Conservation (phyloP, 1,139 yeast species). For the Yamadazyma trypodendri region DNA sequence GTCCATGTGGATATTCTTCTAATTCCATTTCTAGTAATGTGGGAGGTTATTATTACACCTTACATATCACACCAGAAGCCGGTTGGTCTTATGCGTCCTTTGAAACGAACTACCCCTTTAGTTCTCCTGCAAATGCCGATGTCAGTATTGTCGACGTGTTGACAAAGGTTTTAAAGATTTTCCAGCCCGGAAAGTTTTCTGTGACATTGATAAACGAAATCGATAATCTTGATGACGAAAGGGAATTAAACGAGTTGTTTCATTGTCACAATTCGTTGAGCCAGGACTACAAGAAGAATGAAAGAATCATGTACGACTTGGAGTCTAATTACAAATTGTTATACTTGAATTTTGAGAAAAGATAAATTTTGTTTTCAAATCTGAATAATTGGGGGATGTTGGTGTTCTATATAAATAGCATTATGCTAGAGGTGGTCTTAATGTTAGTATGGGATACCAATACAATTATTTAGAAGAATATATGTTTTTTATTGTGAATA, state of each 20-base stretch:
- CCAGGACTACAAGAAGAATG: slow-evolving; percentile 62
- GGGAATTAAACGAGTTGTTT: slow-evolving; percentile 24
- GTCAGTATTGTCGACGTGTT: slow-evolving; percentile 53
- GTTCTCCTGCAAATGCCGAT: slow-evolving; percentile 17
- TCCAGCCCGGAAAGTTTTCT: slow-evolving; percentile 77
- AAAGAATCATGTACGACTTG: slow-evolving; percentile 71
- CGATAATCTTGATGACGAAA: slow-evolving; percentile 12
- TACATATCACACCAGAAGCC: slow-evolving; percentile 90
- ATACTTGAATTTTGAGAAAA: slow-evolving; percentile 45
- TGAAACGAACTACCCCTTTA: slow-evolving; percentile 75
- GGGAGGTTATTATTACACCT: slow-evolving; percentile 73
- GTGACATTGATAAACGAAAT: slow-evolving; percentile 59
- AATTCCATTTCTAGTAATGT: slow-evolving; percentile 64
- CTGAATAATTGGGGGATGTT: slow-evolving; percentile 19
- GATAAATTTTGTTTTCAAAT: slow-evolving; percentile 2
- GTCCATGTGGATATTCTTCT: slow-evolving; percentile 96
- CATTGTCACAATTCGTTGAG: slow-evolving; percentile 29
- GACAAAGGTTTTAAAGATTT: slow-evolving; percentile 57
- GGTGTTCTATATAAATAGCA: slow-evolving; percentile 8
- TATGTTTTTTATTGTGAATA: slow-evolving; percentile 2
- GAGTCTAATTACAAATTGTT: slow-evolving; percentile 46
- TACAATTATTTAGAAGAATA: slow-evolving; percentile 14
- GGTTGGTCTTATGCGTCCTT: slow-evolving; percentile 97
- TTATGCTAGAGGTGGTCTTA: slow-evolving; percentile 19
- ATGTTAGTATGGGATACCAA: slow-evolving; percentile 11